Conservation (phyloP, 495 filamentous ascomycete species). For the Cudoniella acicularis region DNA sequence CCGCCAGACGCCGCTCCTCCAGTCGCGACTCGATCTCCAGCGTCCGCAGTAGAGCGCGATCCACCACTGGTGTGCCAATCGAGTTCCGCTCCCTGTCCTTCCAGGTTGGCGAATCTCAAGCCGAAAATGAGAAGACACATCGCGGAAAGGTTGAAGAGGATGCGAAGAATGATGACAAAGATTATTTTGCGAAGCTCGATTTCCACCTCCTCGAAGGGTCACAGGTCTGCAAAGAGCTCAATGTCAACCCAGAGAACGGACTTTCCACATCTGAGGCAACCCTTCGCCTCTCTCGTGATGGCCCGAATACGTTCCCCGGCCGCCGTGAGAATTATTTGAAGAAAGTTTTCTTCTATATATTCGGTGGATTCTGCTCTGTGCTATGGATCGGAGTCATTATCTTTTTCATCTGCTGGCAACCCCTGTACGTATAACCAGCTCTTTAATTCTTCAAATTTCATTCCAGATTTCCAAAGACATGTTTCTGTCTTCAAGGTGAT, state of each 20-base stretch:
- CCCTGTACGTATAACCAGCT: too few species aligned
- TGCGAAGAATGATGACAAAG: constrained; percentile 29
- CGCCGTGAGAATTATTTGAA: constrained; percentile 27
- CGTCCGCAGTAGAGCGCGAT: constrained; percentile 2
- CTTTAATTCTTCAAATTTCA: too few species aligned
- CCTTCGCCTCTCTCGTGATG: constrained; percentile 19
- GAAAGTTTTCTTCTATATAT: constrained; percentile 32
- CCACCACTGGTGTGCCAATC: constrained; percentile 32
- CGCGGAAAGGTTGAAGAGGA: constrained; percentile 20
- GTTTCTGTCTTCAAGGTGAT: too few species aligned
- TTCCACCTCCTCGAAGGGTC: constrained; percentile 34
- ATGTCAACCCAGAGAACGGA: not conserved
- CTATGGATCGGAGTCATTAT: constrained; percentile 34
- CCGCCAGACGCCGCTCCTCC: not conserved
- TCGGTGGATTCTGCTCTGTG: constrained; percentile 37
- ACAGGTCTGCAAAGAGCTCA: constrained; percentile 9
- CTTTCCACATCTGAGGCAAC: constrained; percentile 28
- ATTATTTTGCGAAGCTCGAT: constrained; percentile 39
- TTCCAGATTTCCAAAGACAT: too few species aligned
- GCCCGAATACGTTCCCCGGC: constrained; percentile 29
- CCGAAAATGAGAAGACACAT: not conserved
- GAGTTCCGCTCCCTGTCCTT: constrained; percentile 41
- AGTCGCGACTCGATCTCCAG: constrained; percentile 6
- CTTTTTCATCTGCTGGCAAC: constrained; percentile 36
- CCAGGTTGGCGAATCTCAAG: not conserved